Base-by-base conservation (phyloP, 2,329 filamentous ascomycete species). In the Penicillium griseofulvum region DNA sequence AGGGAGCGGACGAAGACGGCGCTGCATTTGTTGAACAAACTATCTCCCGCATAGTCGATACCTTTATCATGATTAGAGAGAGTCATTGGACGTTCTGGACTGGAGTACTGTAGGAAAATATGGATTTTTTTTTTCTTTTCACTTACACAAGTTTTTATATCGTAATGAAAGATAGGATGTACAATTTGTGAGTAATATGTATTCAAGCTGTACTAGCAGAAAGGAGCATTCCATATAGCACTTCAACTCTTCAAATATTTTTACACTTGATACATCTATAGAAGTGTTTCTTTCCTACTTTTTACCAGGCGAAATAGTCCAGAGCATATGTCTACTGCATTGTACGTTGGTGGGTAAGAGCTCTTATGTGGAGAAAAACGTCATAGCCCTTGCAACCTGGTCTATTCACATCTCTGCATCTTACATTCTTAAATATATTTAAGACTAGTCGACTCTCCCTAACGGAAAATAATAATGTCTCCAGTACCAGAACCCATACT, bases 1-100 rank as follows among this genome's bases (percentile, higher is more conserved):
- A 80, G 88, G 49, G 91, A 97, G 76, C 79, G 91, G 59, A 90
- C 90, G 1, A 96, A 92, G 76, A 87, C 85, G 41, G 91, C 90
- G 0, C 74, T 88, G 12, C 87, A 87, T 76, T 86, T 92, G 73
- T 83, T 94, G 74, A 85, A 67, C 50, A 55, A 60, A 24, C 55
- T 63, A 28, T 47, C 49, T 33, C 43, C 43, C 24, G 43, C 31
- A 42, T 54, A 41, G 37, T 45, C 34, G 12, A 37, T 51, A 29
- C 22, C 17, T 34, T 50, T 49, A 10, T 29, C 36, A 39, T 29
- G 11, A 7, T 39, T 29, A 38, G n/a, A 19, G 24, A 38, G n/a
- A 19, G 24, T 28, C n/a, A 33, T 14, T 33, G 42, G 16, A 48
- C 24, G 9, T 29, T 38, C 24, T 49, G 34, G 17, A 26, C 29